Base-by-base conservation (phyloP, 169 alveolate species). In the Sarcocystis neurona region DNA sequence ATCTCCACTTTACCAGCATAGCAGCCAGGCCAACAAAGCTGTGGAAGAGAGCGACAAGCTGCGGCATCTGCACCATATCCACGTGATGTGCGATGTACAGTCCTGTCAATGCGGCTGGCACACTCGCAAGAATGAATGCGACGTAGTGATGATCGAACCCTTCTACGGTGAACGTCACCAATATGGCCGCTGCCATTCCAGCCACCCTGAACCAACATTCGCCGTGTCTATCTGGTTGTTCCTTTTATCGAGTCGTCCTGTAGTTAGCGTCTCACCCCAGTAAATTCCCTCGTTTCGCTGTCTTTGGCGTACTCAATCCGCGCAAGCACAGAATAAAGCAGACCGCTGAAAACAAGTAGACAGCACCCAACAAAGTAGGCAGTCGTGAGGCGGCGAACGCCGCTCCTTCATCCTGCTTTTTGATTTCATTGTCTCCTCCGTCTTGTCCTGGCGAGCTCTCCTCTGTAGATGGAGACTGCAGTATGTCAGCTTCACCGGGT, bases 1-100 rank as follows among this genome's bases (percentile, higher is more conserved):
- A 18, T 15, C 48, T 2, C 84, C 93, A 89, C 60, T 98, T 95
- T 15, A 97, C 97, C 79, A 97, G 68, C 58, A 96, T 95, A 37
- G 99, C 99, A 46, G 99, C 99, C 68, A 98, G 89, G 41, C 99
- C 99, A 78, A 98, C 99, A 79, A 97, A 96, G 80, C 98, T 92
- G 89, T 98, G 99, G 95, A 98, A 97, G 63, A 96, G 94, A 30
- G 99, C 99, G 80, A 98, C 99, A 85, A 96, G 90, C 90, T 97
- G 97, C 53, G 98, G 99, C 95, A 96, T 90, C 56, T 91, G 89
- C 2, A 87, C 80, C 90, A 86, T 90, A 68, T 79, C 79, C 5
- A 90, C 90, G 10, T 48, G 46, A 27, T 84, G 79, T 37, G 89
- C 93, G 34, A 84, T 90, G 85, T 79, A 70, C 43, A 79, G 48